Conservation (phyloP, 345 rosid genomes). For the Rhizophora apiculata region DNA sequence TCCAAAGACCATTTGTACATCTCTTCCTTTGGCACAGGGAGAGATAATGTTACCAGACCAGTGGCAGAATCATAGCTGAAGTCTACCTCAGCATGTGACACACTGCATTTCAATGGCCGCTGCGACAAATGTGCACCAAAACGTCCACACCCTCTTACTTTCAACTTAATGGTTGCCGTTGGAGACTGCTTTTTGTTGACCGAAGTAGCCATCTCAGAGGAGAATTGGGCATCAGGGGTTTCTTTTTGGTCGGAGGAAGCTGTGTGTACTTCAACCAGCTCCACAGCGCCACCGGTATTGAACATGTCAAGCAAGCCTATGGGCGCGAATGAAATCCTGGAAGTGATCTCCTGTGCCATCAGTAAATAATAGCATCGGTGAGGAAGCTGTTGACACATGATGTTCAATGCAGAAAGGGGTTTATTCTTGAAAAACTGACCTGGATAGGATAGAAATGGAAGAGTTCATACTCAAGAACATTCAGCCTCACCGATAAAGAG, state of each 20-base stretch:
- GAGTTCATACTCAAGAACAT: slow-evolving; percentile 82
- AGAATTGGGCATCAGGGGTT: slow-evolving; percentile 49
- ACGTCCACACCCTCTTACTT: slow-evolving; percentile 71
- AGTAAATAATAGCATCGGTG: background rate
- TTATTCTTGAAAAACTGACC: slow-evolving; percentile 22
- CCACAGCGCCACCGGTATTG: slow-evolving; percentile 74
- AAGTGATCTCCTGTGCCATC: slow-evolving; percentile 54
- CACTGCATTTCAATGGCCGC: slow-evolving; percentile 58
- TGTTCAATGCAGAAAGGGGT: slow-evolving; percentile 26
- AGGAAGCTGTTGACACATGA: slow-evolving; percentile 32
- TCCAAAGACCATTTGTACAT: slow-evolving; percentile 84
- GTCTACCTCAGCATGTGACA: slow-evolving; percentile 43
- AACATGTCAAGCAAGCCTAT: slow-evolving; percentile 91
- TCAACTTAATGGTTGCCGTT: slow-evolving; percentile 48
- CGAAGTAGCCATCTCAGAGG: slow-evolving; percentile 37
- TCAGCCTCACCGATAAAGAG: slow-evolving; percentile 33
- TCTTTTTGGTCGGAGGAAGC: slow-evolving; percentile 33
- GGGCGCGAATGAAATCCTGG: slow-evolving; percentile 69
- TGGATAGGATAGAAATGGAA: slow-evolving; percentile 83
- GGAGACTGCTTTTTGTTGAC: slow-evolving; percentile 43
- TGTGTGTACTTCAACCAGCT: slow-evolving; percentile 44
- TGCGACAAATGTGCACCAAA: slow-evolving; percentile 75
- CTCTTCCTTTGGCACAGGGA: slow-evolving; percentile 62
- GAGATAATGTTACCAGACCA: slow-evolving; percentile 54
- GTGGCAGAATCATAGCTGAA: slow-evolving; percentile 49